Evolutionary conservation across 768 basidiomycete species (phyloP).

Genomic region (Mycena floridula): DNA sequence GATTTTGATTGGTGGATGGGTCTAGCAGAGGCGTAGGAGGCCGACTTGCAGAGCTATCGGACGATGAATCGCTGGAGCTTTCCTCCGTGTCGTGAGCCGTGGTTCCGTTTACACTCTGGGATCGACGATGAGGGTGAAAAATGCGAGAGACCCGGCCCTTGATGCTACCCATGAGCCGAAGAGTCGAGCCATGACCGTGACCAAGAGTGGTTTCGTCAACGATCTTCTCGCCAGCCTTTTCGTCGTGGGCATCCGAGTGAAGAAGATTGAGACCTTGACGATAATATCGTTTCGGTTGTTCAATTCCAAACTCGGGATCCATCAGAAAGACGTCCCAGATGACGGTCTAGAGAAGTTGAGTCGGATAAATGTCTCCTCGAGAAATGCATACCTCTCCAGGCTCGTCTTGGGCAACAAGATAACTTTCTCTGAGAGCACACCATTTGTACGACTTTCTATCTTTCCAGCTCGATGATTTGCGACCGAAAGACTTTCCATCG

Average conservation of each 20-base stretch:
- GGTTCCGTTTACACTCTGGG: constrained; percentile 10
- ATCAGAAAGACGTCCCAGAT: constrained; percentile 93
- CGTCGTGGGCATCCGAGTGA: constrained; percentile 26
- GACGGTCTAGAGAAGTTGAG: constrained; percentile 42
- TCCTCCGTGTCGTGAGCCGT: constrained; percentile 14
- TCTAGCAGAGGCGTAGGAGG: constrained; percentile 61
- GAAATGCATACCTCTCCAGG: constrained; percentile 61
- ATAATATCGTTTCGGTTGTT: constrained; percentile 86
- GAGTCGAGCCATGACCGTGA: background rate
- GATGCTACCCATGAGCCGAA: constrained; percentile 38
- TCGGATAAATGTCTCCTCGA: background rate
- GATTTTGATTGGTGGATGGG: constrained; percentile 71
- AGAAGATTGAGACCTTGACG: constrained; percentile 76
- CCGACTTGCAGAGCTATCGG: constrained; percentile 31
- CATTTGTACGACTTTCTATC: constrained; percentile 69
- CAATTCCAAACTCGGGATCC: constrained; percentile 83
- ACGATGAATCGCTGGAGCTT: constrained; percentile 25
- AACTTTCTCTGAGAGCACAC: constrained; percentile 91
- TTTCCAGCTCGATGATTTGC: constrained; percentile 55
- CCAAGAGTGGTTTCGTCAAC: background rate
- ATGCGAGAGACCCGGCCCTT: constrained; percentile 37
- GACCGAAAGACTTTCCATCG: constrained; percentile 53
- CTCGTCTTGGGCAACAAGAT: constrained; percentile 81
- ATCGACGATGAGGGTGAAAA: constrained; percentile 28
- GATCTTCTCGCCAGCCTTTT: background rate